These are phyloP conservation scores for Kregervanrija pseudodelftensis DNA, from an alignment of 805 yeast genomes.

Conservation along the genomic window DNA sequence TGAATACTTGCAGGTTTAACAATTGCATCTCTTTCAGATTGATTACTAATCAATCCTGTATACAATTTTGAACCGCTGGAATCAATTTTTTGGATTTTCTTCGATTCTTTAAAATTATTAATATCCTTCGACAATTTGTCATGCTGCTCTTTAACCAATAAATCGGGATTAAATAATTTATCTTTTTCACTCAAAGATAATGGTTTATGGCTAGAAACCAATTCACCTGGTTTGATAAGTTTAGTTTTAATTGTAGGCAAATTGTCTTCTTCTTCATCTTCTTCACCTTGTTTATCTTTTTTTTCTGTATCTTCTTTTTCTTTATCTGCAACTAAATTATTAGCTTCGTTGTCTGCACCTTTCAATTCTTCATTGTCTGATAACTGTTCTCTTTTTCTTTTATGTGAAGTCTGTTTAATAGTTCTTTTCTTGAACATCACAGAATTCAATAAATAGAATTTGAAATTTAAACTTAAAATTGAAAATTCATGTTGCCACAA, in stretches of 20 bases:
- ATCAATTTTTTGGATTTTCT: slow-evolving; percentile 11
- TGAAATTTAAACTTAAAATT: background rate
- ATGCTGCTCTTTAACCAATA: slow-evolving; percentile 17
- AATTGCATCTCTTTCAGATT: slow-evolving; percentile 8
- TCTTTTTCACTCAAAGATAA: too few relatives aligned
- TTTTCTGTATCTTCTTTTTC: background rate
- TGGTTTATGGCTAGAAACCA: too few relatives aligned
- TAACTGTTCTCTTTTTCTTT: background rate
- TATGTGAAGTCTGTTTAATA: slow-evolving; percentile 9
- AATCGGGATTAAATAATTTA: slow-evolving; percentile 17
- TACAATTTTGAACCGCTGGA: slow-evolving; percentile 21
- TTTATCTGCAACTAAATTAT: background rate
- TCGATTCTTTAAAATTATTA: background rate
- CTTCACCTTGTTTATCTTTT: background rate
- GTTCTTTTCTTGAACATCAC: slow-evolving; percentile 35
- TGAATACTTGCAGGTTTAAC: slow-evolving; percentile 31
- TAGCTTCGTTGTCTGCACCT: background rate
- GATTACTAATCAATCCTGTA: slow-evolving; percentile 18
- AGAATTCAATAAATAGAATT: background rate
- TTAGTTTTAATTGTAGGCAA: background rate
- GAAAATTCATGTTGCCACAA: background rate
- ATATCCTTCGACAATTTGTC: slow-evolving; percentile 5
- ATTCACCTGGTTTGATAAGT: too few relatives aligned
- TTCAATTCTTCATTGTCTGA: background rate
- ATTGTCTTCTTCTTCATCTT: background rate